Percentiles rank a stretch among this genome's conserved stretches.
Conservation (phyloP, 768 basidiomycete genomes). For the Gyrodon lividus region DNA sequence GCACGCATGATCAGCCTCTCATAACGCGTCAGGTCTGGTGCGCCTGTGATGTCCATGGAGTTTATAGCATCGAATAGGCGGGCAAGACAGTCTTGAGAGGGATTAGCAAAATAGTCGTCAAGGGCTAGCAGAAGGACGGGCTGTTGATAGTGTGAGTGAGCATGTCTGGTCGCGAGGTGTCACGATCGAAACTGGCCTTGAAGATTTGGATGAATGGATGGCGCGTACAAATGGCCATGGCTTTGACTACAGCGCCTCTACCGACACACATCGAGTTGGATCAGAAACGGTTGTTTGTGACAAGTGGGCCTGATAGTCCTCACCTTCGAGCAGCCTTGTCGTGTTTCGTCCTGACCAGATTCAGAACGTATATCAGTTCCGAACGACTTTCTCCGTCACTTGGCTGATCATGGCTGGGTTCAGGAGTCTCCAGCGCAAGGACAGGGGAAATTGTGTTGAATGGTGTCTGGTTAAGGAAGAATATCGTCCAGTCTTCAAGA, state of each 20-base stretch:
- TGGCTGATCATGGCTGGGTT: conserved; percentile 29
- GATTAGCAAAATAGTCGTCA: conserved; percentile 90
- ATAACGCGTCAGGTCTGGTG: conserved; percentile 72
- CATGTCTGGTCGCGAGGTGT: not conserved
- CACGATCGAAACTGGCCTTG: conserved; percentile 54
- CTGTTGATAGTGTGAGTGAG: conserved; percentile 39
- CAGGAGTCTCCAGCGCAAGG: conserved; percentile 63
- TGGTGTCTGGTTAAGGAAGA: conserved; percentile 93
- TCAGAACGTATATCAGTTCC: conserved; percentile 83
- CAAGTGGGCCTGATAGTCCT: conserved; percentile 19
- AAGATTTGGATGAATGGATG: conserved; percentile 96
- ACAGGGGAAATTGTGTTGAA: conserved; percentile 86
- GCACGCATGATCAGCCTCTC: conserved; percentile 90
- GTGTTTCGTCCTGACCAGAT: conserved; percentile 88
- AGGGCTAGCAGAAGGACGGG: conserved; percentile 91
- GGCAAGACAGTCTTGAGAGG: conserved; percentile 86
- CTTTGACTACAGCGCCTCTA: conserved; percentile 93
- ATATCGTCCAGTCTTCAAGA: conserved; percentile 96
- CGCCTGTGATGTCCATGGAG: conserved; percentile 79
- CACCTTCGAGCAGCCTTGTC: conserved; percentile 81
- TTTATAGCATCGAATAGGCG: conserved; percentile 93
- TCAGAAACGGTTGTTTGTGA: conserved; percentile 4
- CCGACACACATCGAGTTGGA: conserved; percentile 3
- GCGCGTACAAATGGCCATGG: conserved; percentile 89
- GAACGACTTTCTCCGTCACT: conserved; percentile 27